Evolutionary conservation across 2,329 filamentous ascomycete species (phyloP), one percentile per base, ranked within the genome.

Genomic region (Pestalotiopsis sp.): DNA sequence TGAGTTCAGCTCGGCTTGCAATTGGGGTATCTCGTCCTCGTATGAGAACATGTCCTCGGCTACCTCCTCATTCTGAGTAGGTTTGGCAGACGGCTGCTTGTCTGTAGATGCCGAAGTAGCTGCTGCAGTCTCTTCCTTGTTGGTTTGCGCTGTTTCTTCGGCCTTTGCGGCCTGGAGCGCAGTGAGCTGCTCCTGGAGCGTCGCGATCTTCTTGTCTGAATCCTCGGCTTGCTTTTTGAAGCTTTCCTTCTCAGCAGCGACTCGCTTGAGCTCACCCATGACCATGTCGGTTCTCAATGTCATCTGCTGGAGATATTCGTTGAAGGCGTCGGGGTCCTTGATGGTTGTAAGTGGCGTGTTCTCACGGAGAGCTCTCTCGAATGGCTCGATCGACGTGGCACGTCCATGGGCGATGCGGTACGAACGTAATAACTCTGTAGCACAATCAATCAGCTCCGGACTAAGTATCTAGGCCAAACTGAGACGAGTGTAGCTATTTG

Each of bases 331-430:
- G 0, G 95, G 93, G 69, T 99, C 96, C 73, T 86, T 87, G 74
- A 99, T 97, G 17, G 94, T 95, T 4, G 93, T 93, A 45, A 98
- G 84, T 2, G 96, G 95, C 0, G 96, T 99, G 75, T 97, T 93
- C 78, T 99, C 96, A 74, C 94, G 93, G 7, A 99, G 86, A 0
- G 92, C 91, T 67, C 93, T 91, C 81, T 99, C 96, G 78, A 99
- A 99, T 0, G 94, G 92, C 77, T 98, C 96, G 75, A 98, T 97
- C 2, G 92, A 90, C 13, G 92, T 90, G 57, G 95, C 93, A 65
- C 94, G 91, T 68, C 93, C 90, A 82, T 99, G 95, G 20, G 96
- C 96, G 72, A 95, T 91, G 70, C 94, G 90, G 81, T 99, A 99
- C 9, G 95, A 97, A 68, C 94, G 92, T 64, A 98, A 85, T 0